These are phyloP conservation scores for Kalanchoe fedtschenkoi DNA, from an alignment of 164 flowering plant genomes.

Conservation along the genomic window DNA sequence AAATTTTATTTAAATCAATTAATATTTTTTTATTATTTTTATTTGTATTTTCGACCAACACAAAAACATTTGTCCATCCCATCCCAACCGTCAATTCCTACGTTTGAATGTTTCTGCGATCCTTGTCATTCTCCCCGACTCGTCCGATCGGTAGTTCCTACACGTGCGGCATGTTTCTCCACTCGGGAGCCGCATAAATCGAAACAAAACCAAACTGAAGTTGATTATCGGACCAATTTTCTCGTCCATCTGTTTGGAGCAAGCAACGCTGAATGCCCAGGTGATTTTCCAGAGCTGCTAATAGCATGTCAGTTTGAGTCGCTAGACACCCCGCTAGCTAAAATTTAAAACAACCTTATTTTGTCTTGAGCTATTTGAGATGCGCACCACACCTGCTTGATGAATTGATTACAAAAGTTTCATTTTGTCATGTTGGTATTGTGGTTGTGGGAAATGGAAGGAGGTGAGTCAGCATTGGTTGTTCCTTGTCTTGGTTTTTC, in stretches of 20 bases:
- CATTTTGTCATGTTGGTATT: neutral
- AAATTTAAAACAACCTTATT: neutral
- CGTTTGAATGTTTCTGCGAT: slow-evolving; percentile 4
- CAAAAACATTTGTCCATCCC: too few relatives aligned
- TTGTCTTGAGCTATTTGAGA: neutral
- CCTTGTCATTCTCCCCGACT: neutral
- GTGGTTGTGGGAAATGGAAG: too few relatives aligned
- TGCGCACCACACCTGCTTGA: neutral
- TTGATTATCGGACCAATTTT: neutral
- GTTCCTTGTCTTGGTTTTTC: too few relatives aligned
- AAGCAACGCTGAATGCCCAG: neutral
- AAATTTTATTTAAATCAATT: too few relatives aligned
- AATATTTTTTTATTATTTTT: too few relatives aligned
- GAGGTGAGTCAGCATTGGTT: too few relatives aligned
- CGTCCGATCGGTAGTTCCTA: neutral
- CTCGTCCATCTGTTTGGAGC: neutral
- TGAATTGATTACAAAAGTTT: neutral
- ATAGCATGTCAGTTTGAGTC: neutral
- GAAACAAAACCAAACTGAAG: neutral
- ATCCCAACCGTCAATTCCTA: too few relatives aligned
- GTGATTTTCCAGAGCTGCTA: neutral
- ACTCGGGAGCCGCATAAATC: neutral
- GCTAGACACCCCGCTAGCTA: neutral
- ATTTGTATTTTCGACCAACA: too few relatives aligned
- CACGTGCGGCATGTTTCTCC: neutral